Conservation (phyloP, 2,329 filamentous ascomycete species). For the Fusarium lyarnte region DNA sequence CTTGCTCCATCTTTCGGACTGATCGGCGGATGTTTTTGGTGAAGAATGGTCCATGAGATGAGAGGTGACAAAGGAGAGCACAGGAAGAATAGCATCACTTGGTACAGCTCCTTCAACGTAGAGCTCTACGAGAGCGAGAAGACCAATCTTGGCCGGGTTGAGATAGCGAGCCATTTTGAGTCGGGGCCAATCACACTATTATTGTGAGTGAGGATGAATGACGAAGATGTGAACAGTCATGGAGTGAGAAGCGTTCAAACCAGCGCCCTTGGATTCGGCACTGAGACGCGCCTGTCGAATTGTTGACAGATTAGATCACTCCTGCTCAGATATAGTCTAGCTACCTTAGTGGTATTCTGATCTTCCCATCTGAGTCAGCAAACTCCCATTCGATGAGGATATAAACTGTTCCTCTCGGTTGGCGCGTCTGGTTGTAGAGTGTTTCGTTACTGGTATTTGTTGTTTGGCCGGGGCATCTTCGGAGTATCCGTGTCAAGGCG, state of each 20-base stretch:
- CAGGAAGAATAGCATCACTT: constrained; percentile 73
- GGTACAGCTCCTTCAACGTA: constrained; percentile 79
- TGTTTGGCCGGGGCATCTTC: constrained; percentile 26
- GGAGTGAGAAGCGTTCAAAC: not conserved
- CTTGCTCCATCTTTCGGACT: constrained; percentile 55
- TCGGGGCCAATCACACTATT: not conserved
- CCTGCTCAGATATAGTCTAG: not conserved
- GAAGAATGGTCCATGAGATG: constrained; percentile 67
- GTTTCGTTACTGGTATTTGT: constrained; percentile 1
- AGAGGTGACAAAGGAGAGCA: constrained; percentile 82
- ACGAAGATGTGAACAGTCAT: not conserved
- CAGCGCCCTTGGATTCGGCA: not conserved
- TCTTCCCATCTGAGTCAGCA: not conserved
- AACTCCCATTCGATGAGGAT: not conserved
- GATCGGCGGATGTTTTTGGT: constrained; percentile 42
- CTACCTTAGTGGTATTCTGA: not conserved
- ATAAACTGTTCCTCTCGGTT: not conserved
- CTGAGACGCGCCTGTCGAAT: constrained; percentile 19
- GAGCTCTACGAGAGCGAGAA: constrained; percentile 82
- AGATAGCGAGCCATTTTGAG: constrained; percentile 78
- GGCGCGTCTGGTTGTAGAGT: not conserved
- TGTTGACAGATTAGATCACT: constrained; percentile 3
- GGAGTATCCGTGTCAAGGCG: constrained; percentile 4
- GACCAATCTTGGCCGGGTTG: constrained; percentile 86
- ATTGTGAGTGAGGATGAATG: not conserved